These are phyloP conservation scores for Stachybotrys chartarum DNA, from an alignment of 2,329 filamentous ascomycete genomes.

Conservation along the genomic window DNA sequence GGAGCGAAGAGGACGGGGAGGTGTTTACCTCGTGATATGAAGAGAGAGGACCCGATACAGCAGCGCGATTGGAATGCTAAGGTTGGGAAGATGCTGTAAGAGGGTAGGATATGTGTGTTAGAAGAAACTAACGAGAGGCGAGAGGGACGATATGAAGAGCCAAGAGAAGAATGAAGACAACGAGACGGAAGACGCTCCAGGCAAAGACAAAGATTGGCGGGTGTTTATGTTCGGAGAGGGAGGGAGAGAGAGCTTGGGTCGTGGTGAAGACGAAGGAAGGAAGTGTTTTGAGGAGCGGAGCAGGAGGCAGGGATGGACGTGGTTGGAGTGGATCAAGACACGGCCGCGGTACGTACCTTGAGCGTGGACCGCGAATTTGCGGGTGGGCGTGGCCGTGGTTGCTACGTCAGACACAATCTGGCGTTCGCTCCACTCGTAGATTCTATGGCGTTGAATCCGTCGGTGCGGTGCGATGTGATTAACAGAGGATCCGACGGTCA, in stretches of 20 bases:
- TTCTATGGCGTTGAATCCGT: neutral
- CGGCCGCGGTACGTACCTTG: slow-evolving; percentile 18
- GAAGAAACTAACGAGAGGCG: slow-evolving; percentile 8
- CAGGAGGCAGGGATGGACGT: slow-evolving; percentile 21
- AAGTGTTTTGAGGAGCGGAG: slow-evolving; percentile 30
- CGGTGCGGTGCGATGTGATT: neutral
- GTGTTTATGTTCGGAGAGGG: slow-evolving; percentile 25
- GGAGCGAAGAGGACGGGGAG: slow-evolving; percentile 14
- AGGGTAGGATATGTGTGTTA: slow-evolving; percentile 19
- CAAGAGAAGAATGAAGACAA: slow-evolving; percentile 15
- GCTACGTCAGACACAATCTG: slow-evolving; percentile 19
- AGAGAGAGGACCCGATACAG: slow-evolving; percentile 22
- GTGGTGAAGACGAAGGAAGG: slow-evolving; percentile 23
- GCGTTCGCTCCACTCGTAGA: slow-evolving; percentile 14
- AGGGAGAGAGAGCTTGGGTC: slow-evolving; percentile 11
- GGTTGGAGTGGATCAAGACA: slow-evolving; percentile 18
- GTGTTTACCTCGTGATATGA: slow-evolving; percentile 26
- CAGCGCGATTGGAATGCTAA: slow-evolving; percentile 29
- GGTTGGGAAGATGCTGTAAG: slow-evolving; percentile 16
- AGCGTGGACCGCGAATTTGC: slow-evolving; percentile 22
- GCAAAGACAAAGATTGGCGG: slow-evolving; percentile 16
- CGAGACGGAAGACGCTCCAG: slow-evolving; percentile 8
- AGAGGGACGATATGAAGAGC: slow-evolving; percentile 12
- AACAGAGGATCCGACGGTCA: neutral
- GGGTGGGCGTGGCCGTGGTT: slow-evolving; percentile 14